phyloP scores from a whole-genome alignment of 1,284 basidiomycete species.

The Wallemia ichthyophaga region DNA sequence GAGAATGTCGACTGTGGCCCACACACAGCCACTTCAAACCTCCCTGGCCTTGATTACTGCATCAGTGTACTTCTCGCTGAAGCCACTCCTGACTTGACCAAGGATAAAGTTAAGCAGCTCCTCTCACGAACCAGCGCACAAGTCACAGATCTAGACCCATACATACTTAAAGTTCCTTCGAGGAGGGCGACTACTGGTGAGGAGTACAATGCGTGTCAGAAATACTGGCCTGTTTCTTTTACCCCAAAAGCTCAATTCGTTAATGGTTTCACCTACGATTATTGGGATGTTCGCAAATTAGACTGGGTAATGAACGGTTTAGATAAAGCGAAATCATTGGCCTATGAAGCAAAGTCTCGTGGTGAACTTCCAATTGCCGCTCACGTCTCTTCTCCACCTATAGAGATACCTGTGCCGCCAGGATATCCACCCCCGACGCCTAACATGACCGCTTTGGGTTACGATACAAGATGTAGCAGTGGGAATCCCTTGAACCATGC shows the following conservation, averaged over 20 bases:
- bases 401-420: conserved; percentile 4
- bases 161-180: background rate
- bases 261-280: background rate
- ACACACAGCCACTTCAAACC: background rate
- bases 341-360: conserved; percentile 18
- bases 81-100: background rate
- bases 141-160: background rate
- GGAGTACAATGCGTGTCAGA: background rate
- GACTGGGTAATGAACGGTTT: background rate
- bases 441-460: conserved; percentile 17
- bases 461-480: conserved; percentile 36
- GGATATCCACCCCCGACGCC: conserved; percentile 12
- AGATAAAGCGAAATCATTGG: conserved; percentile 8
- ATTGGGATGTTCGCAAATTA: background rate
- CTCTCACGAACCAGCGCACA: background rate
- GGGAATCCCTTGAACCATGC: conserved; percentile 55
- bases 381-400: conserved; percentile 32
- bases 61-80: background rate
- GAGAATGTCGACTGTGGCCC: background rate
- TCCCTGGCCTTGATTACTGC: background rate
- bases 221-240: background rate
- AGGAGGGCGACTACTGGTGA: background rate
- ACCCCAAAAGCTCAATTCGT: background rate
- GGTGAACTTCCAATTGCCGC: conserved; percentile 52
- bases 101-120: background rate